Evolutionary conservation across 2,329 filamentous ascomycete genomes (phyloP), one percentile per base, ranked within the genome.

Genomic region (Aspergillus felis): DNA sequence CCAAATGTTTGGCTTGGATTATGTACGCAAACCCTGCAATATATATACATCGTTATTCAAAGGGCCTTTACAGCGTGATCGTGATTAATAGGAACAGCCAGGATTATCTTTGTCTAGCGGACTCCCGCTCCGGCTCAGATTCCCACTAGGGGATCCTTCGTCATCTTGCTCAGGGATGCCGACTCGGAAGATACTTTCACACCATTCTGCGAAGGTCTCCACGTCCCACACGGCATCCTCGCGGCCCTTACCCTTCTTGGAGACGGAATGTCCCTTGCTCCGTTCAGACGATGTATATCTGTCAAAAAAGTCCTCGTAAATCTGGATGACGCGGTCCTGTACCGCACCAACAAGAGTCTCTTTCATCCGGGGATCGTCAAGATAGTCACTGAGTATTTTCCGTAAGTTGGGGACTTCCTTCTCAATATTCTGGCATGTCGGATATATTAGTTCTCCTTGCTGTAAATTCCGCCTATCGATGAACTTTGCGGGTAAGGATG

Each of bases 271-370:
- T 1, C 71, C 68, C 57, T 74, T 72, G 54, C 67, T 71, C 62
- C 72, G 70, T 53, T 78, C 79, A 8, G 76, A 73, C 10, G 68
- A 67, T 9, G 63, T 68, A 60, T 80, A 80, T 25, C 74, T 76
- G 29, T 87, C 84, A 59, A 85, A 85, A 74, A 87, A 88, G 5
- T 82, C 80, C 67, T 88, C 85, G 64, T 89, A 89, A 9, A 78
- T 78, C 67, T 84, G 79, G 17, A 85, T 79, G 14, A 87, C 83
- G 60, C 82, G 81, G 66, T 87, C 86, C 69, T 87, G 81, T 25
- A 88, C 85, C 2, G 86, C 86, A 14, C 82, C 84, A 4, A 88
- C 84, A 8, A 89, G 78, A 29, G 86, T 88, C 69, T 88, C 86
- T 56, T 82, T 80, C 57, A 85, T 88, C 27, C 86, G 77, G n/a